phyloP scores from a whole-genome alignment of 495 filamentous ascomycete genomes.

The Lentithecium fluviatile region DNA sequence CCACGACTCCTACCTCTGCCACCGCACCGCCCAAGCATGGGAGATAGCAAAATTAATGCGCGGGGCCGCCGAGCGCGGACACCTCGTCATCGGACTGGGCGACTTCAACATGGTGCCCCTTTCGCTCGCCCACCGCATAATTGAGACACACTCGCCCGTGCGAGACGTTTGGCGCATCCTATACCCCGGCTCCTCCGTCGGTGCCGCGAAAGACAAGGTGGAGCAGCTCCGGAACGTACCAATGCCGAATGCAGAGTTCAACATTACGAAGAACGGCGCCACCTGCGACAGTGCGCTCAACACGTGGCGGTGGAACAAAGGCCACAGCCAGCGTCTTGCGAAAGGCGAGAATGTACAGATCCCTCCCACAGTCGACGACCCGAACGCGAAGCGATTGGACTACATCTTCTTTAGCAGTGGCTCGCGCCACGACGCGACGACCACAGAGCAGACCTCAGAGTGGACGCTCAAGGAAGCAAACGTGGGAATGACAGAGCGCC shows the following conservation, averaged over 20 bases:
- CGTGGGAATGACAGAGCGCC: conserved; percentile 79
- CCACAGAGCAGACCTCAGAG: conserved; percentile 35
- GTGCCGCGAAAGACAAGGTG: conserved; percentile 60
- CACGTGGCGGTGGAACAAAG: conserved; percentile 87
- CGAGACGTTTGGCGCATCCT: conserved; percentile 77
- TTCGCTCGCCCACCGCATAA: conserved; percentile 81
- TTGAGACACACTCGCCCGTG: conserved; percentile 75
- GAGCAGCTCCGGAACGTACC: conserved; percentile 58
- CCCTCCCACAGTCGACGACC: conserved; percentile 62
- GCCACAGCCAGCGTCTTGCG: conserved; percentile 56
- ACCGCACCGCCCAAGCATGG: conserved; percentile 94
- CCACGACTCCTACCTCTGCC: conserved; percentile 82
- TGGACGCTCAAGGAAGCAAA: conserved; percentile 68
- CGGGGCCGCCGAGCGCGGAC: conserved; percentile 77
- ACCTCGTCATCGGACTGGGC: conserved; percentile 79
- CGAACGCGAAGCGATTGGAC: conserved; percentile 80
- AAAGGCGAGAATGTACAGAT: conserved; percentile 58
- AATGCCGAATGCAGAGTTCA: conserved; percentile 70
- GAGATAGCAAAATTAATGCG: conserved; percentile 90
- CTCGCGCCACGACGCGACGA: conserved; percentile 31
- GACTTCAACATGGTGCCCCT: conserved; percentile 95
- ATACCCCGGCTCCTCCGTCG: conserved; percentile 77
- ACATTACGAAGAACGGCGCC: conserved; percentile 75
- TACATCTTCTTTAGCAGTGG: conserved; percentile 74
- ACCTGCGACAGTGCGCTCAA: conserved; percentile 85